These are phyloP conservation scores for Gossypium sturtianum DNA, from an alignment of 345 rosid genomes.

Conservation along the genomic window DNA sequence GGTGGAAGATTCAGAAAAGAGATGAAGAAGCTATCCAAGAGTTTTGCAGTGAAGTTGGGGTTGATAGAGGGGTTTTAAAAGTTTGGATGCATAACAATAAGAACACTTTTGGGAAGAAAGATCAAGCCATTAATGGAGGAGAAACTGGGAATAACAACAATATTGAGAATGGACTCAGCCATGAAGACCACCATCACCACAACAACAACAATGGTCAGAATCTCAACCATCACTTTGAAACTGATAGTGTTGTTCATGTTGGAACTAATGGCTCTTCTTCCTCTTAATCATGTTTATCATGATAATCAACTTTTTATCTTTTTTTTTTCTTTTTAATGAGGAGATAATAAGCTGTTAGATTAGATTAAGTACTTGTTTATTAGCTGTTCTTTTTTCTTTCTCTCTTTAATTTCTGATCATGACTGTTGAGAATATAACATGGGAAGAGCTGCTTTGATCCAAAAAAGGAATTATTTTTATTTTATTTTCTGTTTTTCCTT, in stretches of 20 bases:
- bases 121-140: constrained; percentile 9
- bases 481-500: too few species aligned
- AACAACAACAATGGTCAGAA: constrained; percentile 11
- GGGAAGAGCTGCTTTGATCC: constrained; percentile 24
- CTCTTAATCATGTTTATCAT: constrained; percentile 8
- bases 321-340: neutral
- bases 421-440: constrained; percentile 32
- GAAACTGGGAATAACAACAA: neutral
- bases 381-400: constrained; percentile 17
- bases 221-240: constrained; percentile 27
- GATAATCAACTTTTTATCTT: neutral
- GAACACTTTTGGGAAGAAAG: constrained; percentile 48
- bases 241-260: constrained; percentile 22
- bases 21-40: constrained; percentile 58
- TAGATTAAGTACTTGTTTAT: constrained; percentile 21
- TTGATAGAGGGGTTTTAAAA: constrained; percentile 63
- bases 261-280: constrained; percentile 47
- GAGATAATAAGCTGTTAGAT: constrained; percentile 26
- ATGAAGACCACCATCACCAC: neutral
- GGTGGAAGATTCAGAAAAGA: constrained; percentile 86
- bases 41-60: constrained; percentile 65
- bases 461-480: constrained; percentile 17
- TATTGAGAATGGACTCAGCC: neutral
- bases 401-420: constrained; percentile 29
- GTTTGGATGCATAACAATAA: constrained; percentile 99